These are phyloP conservation scores for Ceratocystis papillata DNA, from an alignment of 2,329 filamentous ascomycete species.

Conservation along the genomic window DNA sequence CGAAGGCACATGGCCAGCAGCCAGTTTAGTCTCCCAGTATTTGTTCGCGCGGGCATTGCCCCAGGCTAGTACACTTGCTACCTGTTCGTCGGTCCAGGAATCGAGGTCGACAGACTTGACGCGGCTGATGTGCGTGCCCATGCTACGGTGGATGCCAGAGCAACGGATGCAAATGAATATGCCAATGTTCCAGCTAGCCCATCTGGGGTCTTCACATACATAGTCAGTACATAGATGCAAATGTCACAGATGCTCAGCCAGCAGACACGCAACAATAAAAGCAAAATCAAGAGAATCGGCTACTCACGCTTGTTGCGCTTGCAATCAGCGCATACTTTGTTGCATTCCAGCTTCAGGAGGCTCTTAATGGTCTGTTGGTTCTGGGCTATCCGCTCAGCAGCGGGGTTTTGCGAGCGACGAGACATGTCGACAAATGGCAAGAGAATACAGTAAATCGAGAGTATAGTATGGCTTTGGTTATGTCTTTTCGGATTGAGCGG, in stretches of 20 bases:
- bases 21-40: conserved; percentile 96
- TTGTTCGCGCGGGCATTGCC: conserved; percentile 95
- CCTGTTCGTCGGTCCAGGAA: conserved; percentile 95
- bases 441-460: not conserved
- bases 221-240: conserved; percentile 14
- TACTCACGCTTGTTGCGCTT: conserved; percentile 91
- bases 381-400: conserved; percentile 78
- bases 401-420: conserved; percentile 63
- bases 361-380: conserved; percentile 92
- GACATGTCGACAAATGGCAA: conserved; percentile 50
- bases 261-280: not conserved
- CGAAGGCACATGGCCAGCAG: conserved; percentile 79
- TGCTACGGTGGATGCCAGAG: conserved; percentile 94
- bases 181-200: conserved; percentile 97
- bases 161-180: conserved; percentile 97
- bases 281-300: not conserved
- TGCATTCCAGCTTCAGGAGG: conserved; percentile 83
- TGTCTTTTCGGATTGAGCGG: not conserved
- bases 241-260: conserved; percentile 18
- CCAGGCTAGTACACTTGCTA: conserved; percentile 89
- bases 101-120: conserved; percentile 98
- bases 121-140: conserved; percentile 96
- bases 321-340: conserved; percentile 97
- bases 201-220: conserved; percentile 66
- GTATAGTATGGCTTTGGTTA: not conserved